Percentiles rank a stretch among this genome's conserved stretches.
phyloP scores from a whole-genome alignment of 352 stramenopile genomes.

The Phytopythium mirpurense region DNA sequence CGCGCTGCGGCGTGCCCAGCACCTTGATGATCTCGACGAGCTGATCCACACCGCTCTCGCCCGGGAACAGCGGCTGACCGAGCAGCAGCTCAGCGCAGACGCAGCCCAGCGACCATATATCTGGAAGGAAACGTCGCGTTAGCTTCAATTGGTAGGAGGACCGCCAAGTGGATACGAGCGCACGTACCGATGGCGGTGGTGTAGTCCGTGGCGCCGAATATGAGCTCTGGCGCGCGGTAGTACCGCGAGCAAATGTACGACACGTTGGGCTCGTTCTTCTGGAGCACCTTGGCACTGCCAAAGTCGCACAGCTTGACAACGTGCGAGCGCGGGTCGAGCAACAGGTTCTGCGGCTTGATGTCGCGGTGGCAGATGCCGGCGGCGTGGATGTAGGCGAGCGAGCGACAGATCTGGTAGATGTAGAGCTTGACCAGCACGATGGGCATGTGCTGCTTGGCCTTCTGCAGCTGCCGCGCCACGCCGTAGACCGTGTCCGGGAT shows the following conservation, averaged over 20 bases:
- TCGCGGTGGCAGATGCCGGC: slow-evolving; percentile 98
- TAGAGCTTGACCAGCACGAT: slow-evolving; percentile 99
- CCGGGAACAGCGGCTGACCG: slow-evolving; percentile 97
- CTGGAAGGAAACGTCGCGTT: slow-evolving; percentile 44
- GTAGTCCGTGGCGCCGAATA: slow-evolving; percentile 99
- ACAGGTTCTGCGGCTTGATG: slow-evolving; percentile 99
- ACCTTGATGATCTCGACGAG: slow-evolving; percentile 99
- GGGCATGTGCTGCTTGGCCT: slow-evolving; percentile 96
- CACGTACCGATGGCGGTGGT: slow-evolving; percentile 94
- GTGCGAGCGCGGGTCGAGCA: slow-evolving; percentile 96
- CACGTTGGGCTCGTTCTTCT: slow-evolving; percentile 98
- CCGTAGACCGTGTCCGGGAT: slow-evolving; percentile 99
- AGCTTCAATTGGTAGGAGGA: slow-evolving; percentile 22
- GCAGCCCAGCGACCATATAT: slow-evolving; percentile 96
- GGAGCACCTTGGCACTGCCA: slow-evolving; percentile 93
- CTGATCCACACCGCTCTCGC: slow-evolving; percentile 98
- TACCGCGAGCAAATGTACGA: slow-evolving; percentile 99
- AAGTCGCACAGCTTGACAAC: slow-evolving; percentile 99
- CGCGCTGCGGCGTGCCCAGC: slow-evolving; percentile 96
- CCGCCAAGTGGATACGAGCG: neutral
- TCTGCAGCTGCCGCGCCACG: slow-evolving; percentile 94
- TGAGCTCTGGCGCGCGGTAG: slow-evolving; percentile 99
- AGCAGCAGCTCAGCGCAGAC: slow-evolving; percentile 98
- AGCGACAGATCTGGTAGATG: slow-evolving; percentile 98
- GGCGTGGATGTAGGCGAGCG: slow-evolving; percentile 97